These are phyloP conservation scores for Osmozyma mogii DNA, from an alignment of 805 yeast species.

Conservation along the genomic window DNA sequence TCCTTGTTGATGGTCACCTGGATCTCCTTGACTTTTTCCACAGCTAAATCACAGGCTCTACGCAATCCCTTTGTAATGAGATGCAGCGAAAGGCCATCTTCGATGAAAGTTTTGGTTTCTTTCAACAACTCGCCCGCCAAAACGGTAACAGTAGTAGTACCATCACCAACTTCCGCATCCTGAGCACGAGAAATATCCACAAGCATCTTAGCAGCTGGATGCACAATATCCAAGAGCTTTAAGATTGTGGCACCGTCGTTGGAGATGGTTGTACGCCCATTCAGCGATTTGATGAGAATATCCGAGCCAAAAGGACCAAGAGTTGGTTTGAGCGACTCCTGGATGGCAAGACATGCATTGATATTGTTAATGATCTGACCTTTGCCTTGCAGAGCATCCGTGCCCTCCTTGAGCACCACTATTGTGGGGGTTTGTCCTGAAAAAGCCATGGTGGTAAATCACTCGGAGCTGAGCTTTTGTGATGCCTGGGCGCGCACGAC, in stretches of 20 bases:
- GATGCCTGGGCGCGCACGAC: too few species aligned
- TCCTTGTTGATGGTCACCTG: conserved; percentile 59
- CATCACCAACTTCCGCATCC: conserved; percentile 98
- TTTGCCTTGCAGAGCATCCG: conserved; percentile 93
- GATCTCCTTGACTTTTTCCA: conserved; percentile 62
- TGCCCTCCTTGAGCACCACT: conserved; percentile 95
- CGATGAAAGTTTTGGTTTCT: conserved; percentile 84
- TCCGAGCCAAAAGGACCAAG: conserved; percentile 97
- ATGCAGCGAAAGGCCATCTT: conserved; percentile 93
- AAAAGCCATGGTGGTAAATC: conserved; percentile 53
- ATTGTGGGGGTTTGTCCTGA: conserved; percentile 96
- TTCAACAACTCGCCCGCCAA: conserved; percentile 91
- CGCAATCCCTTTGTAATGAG: conserved; percentile 82
- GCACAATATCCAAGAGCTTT: conserved; percentile 87
- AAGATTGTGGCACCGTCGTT: conserved; percentile 98
- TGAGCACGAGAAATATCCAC: conserved; percentile 94
- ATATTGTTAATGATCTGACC: conserved; percentile 94
- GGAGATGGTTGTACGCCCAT: conserved; percentile 88
- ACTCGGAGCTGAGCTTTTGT: background rate
- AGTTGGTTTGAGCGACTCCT: conserved; percentile 90
- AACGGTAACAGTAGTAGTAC: conserved; percentile 92
- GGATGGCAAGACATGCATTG: conserved; percentile 95
- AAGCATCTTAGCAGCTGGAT: conserved; percentile 95
- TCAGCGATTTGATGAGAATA: conserved; percentile 75
- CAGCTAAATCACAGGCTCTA: conserved; percentile 72